Evolutionary conservation across 345 rosid species (phyloP).

Genomic region (thale cress (Arabidopsis thaliana)): DNA sequence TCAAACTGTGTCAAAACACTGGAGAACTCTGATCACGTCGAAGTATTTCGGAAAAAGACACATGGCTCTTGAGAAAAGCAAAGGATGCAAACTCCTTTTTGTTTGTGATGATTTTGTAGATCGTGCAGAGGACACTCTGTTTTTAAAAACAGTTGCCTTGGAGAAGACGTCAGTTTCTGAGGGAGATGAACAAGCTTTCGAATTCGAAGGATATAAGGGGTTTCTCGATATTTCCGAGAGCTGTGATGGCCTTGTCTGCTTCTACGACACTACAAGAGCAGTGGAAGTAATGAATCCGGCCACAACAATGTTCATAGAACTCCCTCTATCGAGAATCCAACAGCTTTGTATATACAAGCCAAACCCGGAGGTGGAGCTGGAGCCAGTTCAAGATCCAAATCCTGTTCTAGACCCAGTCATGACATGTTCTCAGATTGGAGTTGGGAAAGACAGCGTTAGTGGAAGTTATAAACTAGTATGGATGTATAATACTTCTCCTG

Average conservation of each 20-base stretch:
- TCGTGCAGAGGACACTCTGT: not conserved
- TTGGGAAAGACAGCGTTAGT: not conserved
- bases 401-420: not conserved
- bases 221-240: not conserved
- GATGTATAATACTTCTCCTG: slow-evolving; percentile 3
- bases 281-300: not conserved
- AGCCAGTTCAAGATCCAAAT: not conserved
- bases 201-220: not conserved
- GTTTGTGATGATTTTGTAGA: not conserved
- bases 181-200: not conserved
- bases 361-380: not conserved
- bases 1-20: slow-evolving; percentile 8
- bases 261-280: not conserved
- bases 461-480: slow-evolving; percentile 12
- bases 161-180: not conserved
- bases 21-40: slow-evolving; percentile 5
- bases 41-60: not conserved
- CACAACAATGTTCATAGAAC: not conserved
- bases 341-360: not conserved
- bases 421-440: not conserved
- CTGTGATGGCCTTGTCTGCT: slow-evolving; percentile 28
- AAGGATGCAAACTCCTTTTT: not conserved
- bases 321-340: slow-evolving; percentile 19
- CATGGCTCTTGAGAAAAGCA: not conserved
- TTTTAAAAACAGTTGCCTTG: not conserved